Conservation (phyloP, 441 rosid genomes). For the Melastoma candidum region DNA sequence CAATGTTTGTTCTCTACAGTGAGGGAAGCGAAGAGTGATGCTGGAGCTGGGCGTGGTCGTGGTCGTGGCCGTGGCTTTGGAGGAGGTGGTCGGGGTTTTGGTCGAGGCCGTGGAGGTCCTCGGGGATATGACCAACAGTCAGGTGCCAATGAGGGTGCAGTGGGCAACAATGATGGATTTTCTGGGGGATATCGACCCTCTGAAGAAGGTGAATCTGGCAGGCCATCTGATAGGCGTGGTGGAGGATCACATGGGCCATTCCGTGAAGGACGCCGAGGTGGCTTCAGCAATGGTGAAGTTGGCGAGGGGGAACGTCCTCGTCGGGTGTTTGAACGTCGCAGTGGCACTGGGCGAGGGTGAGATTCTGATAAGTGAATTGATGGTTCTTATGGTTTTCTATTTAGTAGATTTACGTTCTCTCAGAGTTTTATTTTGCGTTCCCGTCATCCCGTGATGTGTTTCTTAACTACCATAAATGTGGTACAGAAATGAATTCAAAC, state of each 20-base stretch:
- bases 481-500: slow-evolving; percentile 57
- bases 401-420: not conserved
- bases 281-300: slow-evolving; percentile 46
- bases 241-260: slow-evolving; percentile 39
- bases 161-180: slow-evolving; percentile 35
- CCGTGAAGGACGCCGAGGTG: slow-evolving; percentile 74
- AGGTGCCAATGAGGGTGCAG: slow-evolving; percentile 26
- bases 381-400: not conserved
- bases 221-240: slow-evolving; percentile 49
- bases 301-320: slow-evolving; percentile 68
- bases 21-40: slow-evolving; percentile 11
- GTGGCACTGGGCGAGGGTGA: slow-evolving; percentile 89
- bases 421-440: no score
- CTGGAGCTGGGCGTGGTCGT: slow-evolving; percentile 8
- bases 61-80: slow-evolving; percentile 12
- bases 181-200: slow-evolving; percentile 45
- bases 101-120: slow-evolving; percentile 34
- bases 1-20: not conserved
- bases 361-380: slow-evolving; percentile 17
- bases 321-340: slow-evolving; percentile 65
- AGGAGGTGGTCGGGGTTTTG: slow-evolving; percentile 9
- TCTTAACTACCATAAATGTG: no score
- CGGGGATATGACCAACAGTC: slow-evolving; percentile 45
- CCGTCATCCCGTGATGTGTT: no score
- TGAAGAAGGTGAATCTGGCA: slow-evolving; percentile 62